Conservation (phyloP, 2,329 filamentous ascomycete genomes). For the Onygenales sp. region DNA sequence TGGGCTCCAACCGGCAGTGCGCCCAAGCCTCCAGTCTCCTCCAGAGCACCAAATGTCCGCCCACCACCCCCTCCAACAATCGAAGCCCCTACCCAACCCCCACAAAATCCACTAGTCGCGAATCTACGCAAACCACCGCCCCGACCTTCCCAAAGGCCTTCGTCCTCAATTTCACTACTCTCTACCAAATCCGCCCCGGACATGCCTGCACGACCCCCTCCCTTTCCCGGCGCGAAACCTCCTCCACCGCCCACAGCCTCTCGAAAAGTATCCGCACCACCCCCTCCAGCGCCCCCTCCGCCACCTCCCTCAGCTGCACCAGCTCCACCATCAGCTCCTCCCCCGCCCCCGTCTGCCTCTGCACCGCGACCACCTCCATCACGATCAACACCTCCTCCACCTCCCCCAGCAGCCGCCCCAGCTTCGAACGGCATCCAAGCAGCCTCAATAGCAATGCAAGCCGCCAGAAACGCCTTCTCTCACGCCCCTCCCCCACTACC, state of each 20-base stretch:
- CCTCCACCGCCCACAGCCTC: slow-evolving; percentile 44
- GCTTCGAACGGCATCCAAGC: slow-evolving; percentile 30
- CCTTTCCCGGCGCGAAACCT: slow-evolving; percentile 43
- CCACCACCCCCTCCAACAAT: slow-evolving; percentile 41
- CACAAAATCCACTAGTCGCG: slow-evolving; percentile 44
- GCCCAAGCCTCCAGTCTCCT: slow-evolving; percentile 48
- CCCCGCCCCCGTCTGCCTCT: slow-evolving; percentile 29
- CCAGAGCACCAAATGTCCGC: slow-evolving; percentile 43
- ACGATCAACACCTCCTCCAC: slow-evolving; percentile 16
- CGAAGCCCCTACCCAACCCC: slow-evolving; percentile 39
- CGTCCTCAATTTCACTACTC: slow-evolving; percentile 50
- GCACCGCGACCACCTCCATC: slow-evolving; percentile 34
- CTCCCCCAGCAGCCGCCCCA: slow-evolving; percentile 22
- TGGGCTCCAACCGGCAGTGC: slow-evolving; percentile 43
- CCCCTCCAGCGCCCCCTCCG: slow-evolving; percentile 36
- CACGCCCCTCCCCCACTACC: slow-evolving; percentile 30
- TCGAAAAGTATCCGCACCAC: slow-evolving; percentile 47
- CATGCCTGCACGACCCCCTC: slow-evolving; percentile 56
- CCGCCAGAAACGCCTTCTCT: slow-evolving; percentile 49
- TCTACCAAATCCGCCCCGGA: slow-evolving; percentile 42
- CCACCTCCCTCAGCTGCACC: slow-evolving; percentile 34
- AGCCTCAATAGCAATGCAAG: slow-evolving; percentile 48
- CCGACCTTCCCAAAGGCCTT: slow-evolving; percentile 44
- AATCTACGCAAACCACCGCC: slow-evolving; percentile 51
- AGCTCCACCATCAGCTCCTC: slow-evolving; percentile 31